Conservation (phyloP, 2,329 filamentous ascomycete genomes). For the Colletotrichum orbiculare region DNA sequence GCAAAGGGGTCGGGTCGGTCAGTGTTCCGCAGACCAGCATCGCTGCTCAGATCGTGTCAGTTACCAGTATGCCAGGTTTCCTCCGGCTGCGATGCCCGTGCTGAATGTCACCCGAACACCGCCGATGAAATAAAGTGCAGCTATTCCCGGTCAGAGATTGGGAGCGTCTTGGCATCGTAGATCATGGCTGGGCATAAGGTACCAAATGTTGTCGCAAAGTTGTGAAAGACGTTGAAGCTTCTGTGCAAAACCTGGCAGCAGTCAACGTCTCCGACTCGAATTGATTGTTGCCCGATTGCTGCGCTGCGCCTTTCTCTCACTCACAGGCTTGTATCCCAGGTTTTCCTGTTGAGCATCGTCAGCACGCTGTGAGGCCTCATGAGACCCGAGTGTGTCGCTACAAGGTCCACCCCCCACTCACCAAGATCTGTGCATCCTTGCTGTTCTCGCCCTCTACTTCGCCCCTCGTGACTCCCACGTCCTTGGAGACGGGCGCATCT, state of each 20-base stretch:
- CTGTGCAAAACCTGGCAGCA: constrained; percentile 62
- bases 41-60: too few relatives aligned
- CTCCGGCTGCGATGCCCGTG: constrained; percentile 71
- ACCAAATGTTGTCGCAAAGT: constrained; percentile 70
- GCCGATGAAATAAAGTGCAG: constrained; percentile 70
- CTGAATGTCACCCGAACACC: constrained; percentile 70
- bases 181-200: constrained; percentile 29
- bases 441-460: background rate
- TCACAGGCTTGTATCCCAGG: constrained; percentile 30
- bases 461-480: constrained; percentile 1
- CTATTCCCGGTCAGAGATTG: constrained; percentile 45
- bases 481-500: constrained; percentile 1
- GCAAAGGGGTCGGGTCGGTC: background rate
- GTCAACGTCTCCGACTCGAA: background rate
- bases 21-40: background rate
- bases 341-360: constrained; percentile 15
- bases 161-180: background rate
- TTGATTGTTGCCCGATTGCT: background rate
- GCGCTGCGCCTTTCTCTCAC: background rate
- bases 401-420: background rate
- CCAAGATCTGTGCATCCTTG: constrained; percentile 9
- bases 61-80: constrained; percentile 70
- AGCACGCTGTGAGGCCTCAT: background rate
- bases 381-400: too few relatives aligned
- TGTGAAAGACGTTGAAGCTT: constrained; percentile 67